These are phyloP conservation scores for Wickerhamomyces kurtzmanii DNA, from an alignment of 805 yeast species.

Conservation along the genomic window DNA sequence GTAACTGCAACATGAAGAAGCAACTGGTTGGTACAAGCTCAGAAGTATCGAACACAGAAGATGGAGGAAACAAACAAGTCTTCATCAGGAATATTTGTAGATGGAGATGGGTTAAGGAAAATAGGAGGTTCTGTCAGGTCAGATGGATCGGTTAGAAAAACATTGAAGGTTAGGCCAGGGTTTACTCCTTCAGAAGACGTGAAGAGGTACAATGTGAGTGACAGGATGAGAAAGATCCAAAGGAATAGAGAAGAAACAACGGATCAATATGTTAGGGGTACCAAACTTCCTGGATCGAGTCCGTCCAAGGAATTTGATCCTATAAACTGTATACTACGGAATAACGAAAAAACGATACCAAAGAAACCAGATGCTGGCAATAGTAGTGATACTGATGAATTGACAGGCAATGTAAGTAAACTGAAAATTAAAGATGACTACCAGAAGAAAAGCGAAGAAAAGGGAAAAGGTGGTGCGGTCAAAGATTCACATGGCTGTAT, in stretches of 20 bases:
- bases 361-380: no score
- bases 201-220: slow-evolving; percentile 9
- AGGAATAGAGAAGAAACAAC: background rate
- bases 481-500: no score
- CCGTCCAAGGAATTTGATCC: background rate
- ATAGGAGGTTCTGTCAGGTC: slow-evolving; percentile 15
- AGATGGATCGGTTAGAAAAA: slow-evolving; percentile 15
- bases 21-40: no score
- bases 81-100: background rate
- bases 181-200: slow-evolving; percentile 13
- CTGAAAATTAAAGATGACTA: no score
- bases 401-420: no score
- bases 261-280: background rate
- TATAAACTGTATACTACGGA: background rate
- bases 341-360: background rate
- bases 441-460: no score
- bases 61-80: background rate
- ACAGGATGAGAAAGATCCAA: slow-evolving; percentile 3
- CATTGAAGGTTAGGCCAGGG: slow-evolving; percentile 13
- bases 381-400: no score
- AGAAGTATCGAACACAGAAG: no score
- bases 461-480: no score
- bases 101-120: slow-evolving; percentile 5
- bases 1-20: no score
- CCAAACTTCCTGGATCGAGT: slow-evolving; percentile 1